Evolutionary conservation across 1,284 basidiomycete species (phyloP).

Genomic region (Coniferiporia sulphurascens): DNA sequence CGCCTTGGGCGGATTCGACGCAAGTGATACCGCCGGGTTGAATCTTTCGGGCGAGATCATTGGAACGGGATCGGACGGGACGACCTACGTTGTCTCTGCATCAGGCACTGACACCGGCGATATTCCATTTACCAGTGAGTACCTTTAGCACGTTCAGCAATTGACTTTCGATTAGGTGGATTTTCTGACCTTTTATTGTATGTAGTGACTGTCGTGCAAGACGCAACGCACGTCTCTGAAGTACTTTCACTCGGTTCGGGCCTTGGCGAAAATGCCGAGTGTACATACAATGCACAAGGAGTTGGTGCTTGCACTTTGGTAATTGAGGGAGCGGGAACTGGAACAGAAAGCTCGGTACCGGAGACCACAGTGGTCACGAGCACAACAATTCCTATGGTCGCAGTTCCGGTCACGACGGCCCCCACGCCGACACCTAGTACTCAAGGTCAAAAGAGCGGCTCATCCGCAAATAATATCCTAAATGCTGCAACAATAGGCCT

Average conservation of each 20-base stretch:
- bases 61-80: slow-evolving; percentile 15
- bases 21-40: neutral
- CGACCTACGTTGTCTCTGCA: slow-evolving; percentile 14
- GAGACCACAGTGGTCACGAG: neutral
- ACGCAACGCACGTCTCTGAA: slow-evolving; percentile 13
- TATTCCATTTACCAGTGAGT: slow-evolving; percentile 11
- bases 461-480: too few species aligned
- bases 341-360: neutral
- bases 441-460: too few species aligned
- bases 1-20: slow-evolving; percentile 2
- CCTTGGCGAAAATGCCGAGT: neutral
- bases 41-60: neutral
- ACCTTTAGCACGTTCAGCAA: neutral
- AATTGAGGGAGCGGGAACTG: neutral
- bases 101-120: neutral
- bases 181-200: neutral
- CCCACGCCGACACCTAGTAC: neutral
- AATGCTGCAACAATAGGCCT: too few species aligned
- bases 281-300: slow-evolving; percentile 1
- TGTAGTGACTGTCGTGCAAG: slow-evolving; percentile 14
- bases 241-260: neutral
- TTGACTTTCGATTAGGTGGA: neutral
- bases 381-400: neutral
- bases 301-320: slow-evolving; percentile 3
- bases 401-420: slow-evolving; percentile 6